Percentiles rank a stretch among this genome's conserved stretches.
Conservation (phyloP, 2,329 filamentous ascomycete genomes). For the Metarhizium robertsii region DNA sequence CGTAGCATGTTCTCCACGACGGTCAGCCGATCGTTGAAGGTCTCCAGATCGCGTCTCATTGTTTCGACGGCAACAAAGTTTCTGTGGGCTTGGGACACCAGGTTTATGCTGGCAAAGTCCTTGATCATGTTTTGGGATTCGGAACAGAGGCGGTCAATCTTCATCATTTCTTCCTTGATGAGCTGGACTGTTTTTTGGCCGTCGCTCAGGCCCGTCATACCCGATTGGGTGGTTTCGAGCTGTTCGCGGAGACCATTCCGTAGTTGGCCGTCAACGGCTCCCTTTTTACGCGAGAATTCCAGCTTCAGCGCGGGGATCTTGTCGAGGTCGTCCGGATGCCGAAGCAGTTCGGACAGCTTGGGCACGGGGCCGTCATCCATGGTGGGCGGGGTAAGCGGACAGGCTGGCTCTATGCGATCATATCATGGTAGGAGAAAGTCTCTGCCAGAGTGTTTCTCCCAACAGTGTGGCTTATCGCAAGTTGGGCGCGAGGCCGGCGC, state of each 20-base stretch:
- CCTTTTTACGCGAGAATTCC: conserved; percentile 92
- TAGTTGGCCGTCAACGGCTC: conserved; percentile 80
- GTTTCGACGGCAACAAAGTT: conserved; percentile 92
- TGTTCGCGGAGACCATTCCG: conserved; percentile 83
- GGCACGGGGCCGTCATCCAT: conserved; percentile 55
- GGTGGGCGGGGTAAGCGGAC: conserved; percentile 5
- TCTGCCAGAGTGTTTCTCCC: not conserved
- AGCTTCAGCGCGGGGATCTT: conserved; percentile 84
- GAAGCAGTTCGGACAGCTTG: conserved; percentile 86
- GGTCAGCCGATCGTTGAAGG: conserved; percentile 69
- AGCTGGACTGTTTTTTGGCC: conserved; percentile 85
- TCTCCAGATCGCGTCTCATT: conserved; percentile 86
- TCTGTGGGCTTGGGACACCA: conserved; percentile 86
- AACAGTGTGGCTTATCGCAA: not conserved
- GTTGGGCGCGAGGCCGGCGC: not conserved
- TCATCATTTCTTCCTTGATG: conserved; percentile 98
- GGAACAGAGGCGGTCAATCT: conserved; percentile 93
- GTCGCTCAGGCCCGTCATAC: conserved; percentile 81
- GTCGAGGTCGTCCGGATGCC: conserved; percentile 93
- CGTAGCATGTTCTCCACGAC: conserved; percentile 69
- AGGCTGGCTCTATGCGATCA: conserved; percentile 2
- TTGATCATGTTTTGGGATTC: conserved; percentile 96
- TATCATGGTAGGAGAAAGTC: conserved; percentile 7
- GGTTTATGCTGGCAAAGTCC: conserved; percentile 88
- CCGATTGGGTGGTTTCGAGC: conserved; percentile 86